These are phyloP conservation scores for Solanum bukasovii DNA, from an alignment of 257 asterid species.

Conservation along the genomic window DNA sequence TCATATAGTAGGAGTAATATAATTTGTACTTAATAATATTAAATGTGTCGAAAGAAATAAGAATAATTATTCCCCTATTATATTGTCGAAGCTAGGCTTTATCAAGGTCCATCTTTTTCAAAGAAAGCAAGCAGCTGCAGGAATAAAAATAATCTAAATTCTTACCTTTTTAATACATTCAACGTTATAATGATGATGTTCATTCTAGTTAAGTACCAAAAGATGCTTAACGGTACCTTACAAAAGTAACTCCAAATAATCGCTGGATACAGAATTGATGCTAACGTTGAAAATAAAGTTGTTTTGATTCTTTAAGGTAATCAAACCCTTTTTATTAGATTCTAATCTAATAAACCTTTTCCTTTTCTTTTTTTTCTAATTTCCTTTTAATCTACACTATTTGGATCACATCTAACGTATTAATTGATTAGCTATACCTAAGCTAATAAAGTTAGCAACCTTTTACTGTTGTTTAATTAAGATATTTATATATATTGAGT, in stretches of 20 bases:
- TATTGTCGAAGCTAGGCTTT: not conserved
- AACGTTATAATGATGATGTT: not conserved
- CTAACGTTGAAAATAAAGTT: not conserved
- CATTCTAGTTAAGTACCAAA: not conserved
- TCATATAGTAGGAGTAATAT: not conserved
- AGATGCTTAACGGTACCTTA: slow-evolving; percentile 3
- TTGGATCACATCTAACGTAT: not conserved
- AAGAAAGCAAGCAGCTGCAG: not conserved
- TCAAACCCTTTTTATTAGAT: not conserved
- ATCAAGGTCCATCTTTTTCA: not conserved
- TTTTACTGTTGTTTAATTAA: not conserved
- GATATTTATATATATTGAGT: no score
- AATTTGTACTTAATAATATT: not conserved
- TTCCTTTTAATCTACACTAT: not conserved
- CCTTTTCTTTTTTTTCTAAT: not conserved
- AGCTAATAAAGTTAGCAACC: not conserved
- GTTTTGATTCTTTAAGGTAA: not conserved
- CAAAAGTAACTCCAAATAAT: not conserved
- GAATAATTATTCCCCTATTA: not conserved
- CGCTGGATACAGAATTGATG: not conserved
- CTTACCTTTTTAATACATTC: not conserved
- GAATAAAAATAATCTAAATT: not conserved
- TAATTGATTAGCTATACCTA: not conserved
- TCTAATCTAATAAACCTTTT: not conserved
- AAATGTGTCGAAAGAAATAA: not conserved